Base-by-base conservation (phyloP, 441 rosid species). In the Pelargonium citronellum region DNA sequence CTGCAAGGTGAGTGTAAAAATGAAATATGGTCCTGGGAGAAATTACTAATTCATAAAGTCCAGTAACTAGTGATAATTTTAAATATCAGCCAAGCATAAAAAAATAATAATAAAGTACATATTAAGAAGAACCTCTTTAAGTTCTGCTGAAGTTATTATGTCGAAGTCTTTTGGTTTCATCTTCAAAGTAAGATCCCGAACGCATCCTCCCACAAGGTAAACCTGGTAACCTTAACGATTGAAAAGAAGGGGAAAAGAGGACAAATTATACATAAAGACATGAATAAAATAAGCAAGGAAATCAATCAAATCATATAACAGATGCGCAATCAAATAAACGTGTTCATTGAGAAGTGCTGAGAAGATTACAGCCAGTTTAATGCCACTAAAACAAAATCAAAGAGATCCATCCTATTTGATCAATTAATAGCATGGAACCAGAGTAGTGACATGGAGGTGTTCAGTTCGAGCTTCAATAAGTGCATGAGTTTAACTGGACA, bases 121-220 rank as follows among this genome's bases (percentile, higher is more conserved):
- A 20, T 5, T 27, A 64, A 73, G 58, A 64, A 10, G 69, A 71
- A 91, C 98, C 91, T 93, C 87, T 76, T 67, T 82, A 73, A 93
- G 94, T 76, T 89, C 84, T 30, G 96, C 97, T 49, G 97, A 81
- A 67, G 98, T 93, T 61, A 93, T 73, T 57, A 93, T 70, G 74
- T 93, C 92, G 13, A 93, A 93, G 75, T 89, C 97, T 69, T 89
- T 86, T 0, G 98, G 97, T 43, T 73, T 83, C 79, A 87, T 76
- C 77, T 86, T 87, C 73, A 93, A 74, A 41, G 89, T 81, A 74
- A 93, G 92, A 86, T 93, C 98, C 58, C 98, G 79, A 58, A 91
- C 95, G 69, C 97, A 89, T 3, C 98, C 98, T 74, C 97, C 98
- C 46, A 91, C 98, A 67, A 91, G 91, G 78, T 89, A 89, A 68